phyloP scores from a whole-genome alignment of 495 filamentous ascomycete genomes.

The Lasiosphaeria ovina region DNA sequence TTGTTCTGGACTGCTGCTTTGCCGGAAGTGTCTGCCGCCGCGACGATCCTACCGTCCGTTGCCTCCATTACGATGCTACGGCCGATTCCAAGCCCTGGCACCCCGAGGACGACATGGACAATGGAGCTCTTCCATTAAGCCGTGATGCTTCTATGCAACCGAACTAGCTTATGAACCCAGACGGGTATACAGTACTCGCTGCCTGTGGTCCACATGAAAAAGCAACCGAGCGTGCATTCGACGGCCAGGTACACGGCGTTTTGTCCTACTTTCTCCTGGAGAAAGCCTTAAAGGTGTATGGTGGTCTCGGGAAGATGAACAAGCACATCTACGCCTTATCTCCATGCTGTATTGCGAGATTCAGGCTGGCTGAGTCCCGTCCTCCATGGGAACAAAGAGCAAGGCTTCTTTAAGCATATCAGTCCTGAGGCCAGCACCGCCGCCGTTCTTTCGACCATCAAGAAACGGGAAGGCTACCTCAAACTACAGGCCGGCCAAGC shows the following conservation, averaged over 20 bases:
- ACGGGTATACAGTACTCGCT: conserved; percentile 8
- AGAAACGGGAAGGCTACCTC: too few species aligned
- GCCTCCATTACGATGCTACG: not conserved
- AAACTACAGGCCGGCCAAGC: conserved; percentile 7
- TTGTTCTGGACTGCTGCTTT: conserved; percentile 9
- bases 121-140: too few species aligned
- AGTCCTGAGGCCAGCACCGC: not conserved
- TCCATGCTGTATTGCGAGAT: not conserved
- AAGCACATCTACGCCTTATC: not conserved
- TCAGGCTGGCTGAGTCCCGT: not conserved
- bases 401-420: conserved; percentile 1
- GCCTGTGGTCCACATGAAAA: conserved; percentile 1
- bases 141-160: conserved; percentile 4
- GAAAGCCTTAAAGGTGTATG: not conserved
- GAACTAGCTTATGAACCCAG: conserved; percentile 17
- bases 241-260: not conserved
- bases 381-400: not conserved
- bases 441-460: not conserved
- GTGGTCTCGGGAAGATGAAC: not conserved
- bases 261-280: conserved; percentile 11
- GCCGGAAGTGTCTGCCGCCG: conserved; percentile 4
- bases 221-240: not conserved
- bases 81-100: not conserved
- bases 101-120: not conserved
- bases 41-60: conserved; percentile 4